Percentiles rank a stretch among this genome's conserved stretches.
Conservation (phyloP, 2,329 filamentous ascomycete genomes). For the Fusarium piperis region DNA sequence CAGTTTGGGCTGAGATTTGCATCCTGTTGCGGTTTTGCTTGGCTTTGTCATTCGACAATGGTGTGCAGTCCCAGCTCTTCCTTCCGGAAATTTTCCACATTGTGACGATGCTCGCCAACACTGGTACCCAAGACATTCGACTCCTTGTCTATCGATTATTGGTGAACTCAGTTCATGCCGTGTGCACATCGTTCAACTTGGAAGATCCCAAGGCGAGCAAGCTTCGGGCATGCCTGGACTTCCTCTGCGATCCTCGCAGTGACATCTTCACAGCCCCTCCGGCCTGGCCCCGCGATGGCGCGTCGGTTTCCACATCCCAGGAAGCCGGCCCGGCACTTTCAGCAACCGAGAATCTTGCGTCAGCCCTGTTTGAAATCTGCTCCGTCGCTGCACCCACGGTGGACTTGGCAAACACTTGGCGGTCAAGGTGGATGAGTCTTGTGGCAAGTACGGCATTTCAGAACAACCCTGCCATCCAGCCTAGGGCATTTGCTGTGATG, state of each 20-base stretch:
- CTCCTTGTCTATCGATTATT: conserved; percentile 70
- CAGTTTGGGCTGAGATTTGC: conserved; percentile 76
- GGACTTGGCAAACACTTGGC: conserved; percentile 74
- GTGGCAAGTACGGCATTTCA: conserved; percentile 78
- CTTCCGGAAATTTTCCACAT: conserved; percentile 76
- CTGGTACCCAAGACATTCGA: conserved; percentile 66
- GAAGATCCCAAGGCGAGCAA: conserved; percentile 68
- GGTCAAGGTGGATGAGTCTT: conserved; percentile 77
- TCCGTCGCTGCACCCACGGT: conserved; percentile 70
- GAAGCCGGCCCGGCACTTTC: conserved; percentile 62
- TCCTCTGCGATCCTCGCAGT: conserved; percentile 67
- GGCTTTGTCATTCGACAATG: conserved; percentile 73
- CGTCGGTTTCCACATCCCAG: conserved; percentile 63
- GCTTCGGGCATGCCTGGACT: conserved; percentile 64
- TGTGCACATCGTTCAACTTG: conserved; percentile 71
- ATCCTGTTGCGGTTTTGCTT: conserved; percentile 73
- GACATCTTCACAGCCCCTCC: conserved; percentile 65
- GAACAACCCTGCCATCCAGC: conserved; percentile 76
- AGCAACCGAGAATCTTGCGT: conserved; percentile 69
- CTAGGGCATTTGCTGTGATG: conserved; percentile 76
- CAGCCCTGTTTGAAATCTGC: conserved; percentile 71
- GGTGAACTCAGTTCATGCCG: conserved; percentile 73
- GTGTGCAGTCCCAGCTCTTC: conserved; percentile 73
- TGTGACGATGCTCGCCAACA: conserved; percentile 76
- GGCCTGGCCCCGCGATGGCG: conserved; percentile 59